These are phyloP conservation scores for Neoboletus brunneissimus DNA, from an alignment of 768 basidiomycete species.

Conservation along the genomic window DNA sequence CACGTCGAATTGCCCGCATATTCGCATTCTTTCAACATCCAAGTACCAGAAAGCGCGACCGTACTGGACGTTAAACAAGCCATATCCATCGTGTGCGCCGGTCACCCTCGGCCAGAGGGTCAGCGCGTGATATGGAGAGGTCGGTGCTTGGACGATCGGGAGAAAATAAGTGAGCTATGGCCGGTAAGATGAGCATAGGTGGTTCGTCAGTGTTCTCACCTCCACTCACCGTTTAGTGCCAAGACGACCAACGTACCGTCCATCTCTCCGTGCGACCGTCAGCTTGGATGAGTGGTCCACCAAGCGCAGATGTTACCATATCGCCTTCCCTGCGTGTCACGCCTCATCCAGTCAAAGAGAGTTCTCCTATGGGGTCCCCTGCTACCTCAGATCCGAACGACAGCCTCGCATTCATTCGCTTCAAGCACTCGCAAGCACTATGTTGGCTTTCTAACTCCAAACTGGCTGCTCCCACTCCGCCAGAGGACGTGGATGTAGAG, in stretches of 20 bases:
- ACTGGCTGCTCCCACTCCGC: conserved; percentile 10
- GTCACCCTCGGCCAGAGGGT: conserved; percentile 63
- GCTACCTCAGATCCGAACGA: not conserved
- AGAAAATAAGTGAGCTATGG: conserved; percentile 68
- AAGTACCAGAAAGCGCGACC: conserved; percentile 46
- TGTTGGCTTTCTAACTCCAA: conserved; percentile 22
- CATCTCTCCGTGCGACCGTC: conserved; percentile 81
- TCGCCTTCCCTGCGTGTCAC: not conserved
- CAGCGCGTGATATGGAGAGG: conserved; percentile 79
- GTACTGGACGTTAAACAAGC: conserved; percentile 65
- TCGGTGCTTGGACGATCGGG: conserved; percentile 59
- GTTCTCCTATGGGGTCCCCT: not conserved
- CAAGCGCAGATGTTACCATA: conserved; percentile 27
- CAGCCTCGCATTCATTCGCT: conserved; percentile 18
- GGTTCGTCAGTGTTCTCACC: conserved; percentile 4
- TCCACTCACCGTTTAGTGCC: conserved; percentile 36
- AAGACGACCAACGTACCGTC: conserved; percentile 57
- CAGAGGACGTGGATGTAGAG: conserved; percentile 12
- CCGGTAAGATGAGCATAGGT: conserved; percentile 43
- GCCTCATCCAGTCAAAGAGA: not conserved
- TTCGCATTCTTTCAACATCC: conserved; percentile 61
- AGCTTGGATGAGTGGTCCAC: conserved; percentile 63
- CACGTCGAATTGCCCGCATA: conserved; percentile 77
- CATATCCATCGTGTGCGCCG: conserved; percentile 58
- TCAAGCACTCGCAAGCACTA: conserved; percentile 28